These are phyloP conservation scores for Zangia roseola DNA, from an alignment of 768 basidiomycete genomes.

Conservation along the genomic window DNA sequence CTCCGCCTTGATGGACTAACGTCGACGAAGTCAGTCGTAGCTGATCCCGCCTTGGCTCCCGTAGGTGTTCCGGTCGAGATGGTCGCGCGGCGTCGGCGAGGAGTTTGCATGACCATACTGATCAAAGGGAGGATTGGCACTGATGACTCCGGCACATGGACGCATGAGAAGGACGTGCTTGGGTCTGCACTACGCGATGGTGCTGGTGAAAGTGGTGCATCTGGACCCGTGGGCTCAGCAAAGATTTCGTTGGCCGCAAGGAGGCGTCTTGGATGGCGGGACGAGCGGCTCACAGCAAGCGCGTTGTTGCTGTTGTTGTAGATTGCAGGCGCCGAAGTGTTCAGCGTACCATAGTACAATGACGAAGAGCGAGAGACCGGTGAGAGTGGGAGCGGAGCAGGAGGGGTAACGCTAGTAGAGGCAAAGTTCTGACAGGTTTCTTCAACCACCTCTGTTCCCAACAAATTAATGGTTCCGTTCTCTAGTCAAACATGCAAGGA, in stretches of 20 bases:
- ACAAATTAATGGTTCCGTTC: neutral
- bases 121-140: constrained; percentile 19
- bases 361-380: constrained; percentile 54
- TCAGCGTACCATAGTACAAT: constrained; percentile 32
- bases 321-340: constrained; percentile 27
- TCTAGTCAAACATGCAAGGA: constrained; percentile 12
- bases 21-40: constrained; percentile 34
- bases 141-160: constrained; percentile 20
- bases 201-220: constrained; percentile 23
- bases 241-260: constrained; percentile 74
- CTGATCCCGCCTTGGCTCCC: constrained; percentile 25
- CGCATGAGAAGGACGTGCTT: constrained; percentile 23
- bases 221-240: constrained; percentile 29
- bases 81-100: constrained; percentile 54
- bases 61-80: constrained; percentile 65
- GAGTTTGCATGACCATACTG: constrained; percentile 30
- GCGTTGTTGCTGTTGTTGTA: constrained; percentile 8
- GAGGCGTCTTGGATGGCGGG: constrained; percentile 60
- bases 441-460: constrained; percentile 66
- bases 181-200: constrained; percentile 10
- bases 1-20: constrained; percentile 60
- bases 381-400: constrained; percentile 63
- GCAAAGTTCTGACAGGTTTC: constrained; percentile 78
- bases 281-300: constrained; percentile 19
- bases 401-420: constrained; percentile 43